Base-by-base conservation (phyloP, 2,329 filamentous ascomycete species). In the Fusarium decemcellulare region DNA sequence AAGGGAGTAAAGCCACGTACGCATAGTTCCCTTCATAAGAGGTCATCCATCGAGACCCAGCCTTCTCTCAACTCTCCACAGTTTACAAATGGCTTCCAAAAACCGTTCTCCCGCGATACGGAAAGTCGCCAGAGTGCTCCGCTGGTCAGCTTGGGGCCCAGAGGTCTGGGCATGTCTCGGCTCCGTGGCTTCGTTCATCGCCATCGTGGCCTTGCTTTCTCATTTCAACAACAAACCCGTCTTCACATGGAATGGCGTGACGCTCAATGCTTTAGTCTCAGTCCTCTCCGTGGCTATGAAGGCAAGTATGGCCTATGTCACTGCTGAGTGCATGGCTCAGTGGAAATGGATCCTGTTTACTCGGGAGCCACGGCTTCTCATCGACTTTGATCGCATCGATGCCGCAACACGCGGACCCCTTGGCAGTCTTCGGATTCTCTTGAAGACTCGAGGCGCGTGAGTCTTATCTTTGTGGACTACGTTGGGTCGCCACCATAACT, bases 291-390 rank as follows among this genome's bases (percentile, higher is more conserved):
- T 65, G 2, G 34, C 56, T 1, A 63, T 50, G 9, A 72, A 72
- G 30, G 60, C 71, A 2, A 53, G 37, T 2, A 52, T 70, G 2
- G 50, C 53, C 6, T 62, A 44, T 8, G 53, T 64, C 2, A 34
- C 63, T 7, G 63, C 66, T 9, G 62, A 63, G n/a, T 67, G 63
- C 42, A 64, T 71, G 37, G 61, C 58, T 3, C 68, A 72, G 43
- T 70, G 66, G 68, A 72, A 72, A 18, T 72, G 68, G 70, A 66
- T 70, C 9, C 27, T 71, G 11, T 72, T 72, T 16, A 34, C 47
- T 4, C 15, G 46, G 8, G 23, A 44, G 8, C 37, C 42, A 2
- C 53, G 66, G 11, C 37, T 42, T n/a, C 57, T 71, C 30, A 60
- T 69, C n/a, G 68, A 72, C 34, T 70, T 72, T 56, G 68, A 71